Conservation (phyloP, 208 protist genomes). For the Trypanosoma theileri region DNA sequence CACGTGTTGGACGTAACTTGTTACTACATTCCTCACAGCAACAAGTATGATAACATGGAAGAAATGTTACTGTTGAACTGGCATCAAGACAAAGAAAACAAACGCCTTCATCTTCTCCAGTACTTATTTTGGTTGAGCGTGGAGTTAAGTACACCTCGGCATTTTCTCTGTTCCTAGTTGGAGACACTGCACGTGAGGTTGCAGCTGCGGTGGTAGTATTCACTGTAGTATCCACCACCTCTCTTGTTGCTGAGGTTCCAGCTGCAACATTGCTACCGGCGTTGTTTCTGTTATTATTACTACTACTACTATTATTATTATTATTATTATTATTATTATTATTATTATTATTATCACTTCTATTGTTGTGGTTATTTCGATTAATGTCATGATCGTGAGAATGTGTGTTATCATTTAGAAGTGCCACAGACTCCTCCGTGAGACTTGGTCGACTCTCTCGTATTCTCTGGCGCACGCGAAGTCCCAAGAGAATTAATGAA, state of each 20-base stretch:
- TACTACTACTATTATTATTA: not conserved
- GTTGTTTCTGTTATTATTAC: not conserved
- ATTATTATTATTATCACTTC: not conserved
- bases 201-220: not conserved
- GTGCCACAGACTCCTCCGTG: slow-evolving; percentile 5
- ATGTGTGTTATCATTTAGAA: not conserved
- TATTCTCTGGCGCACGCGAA: not conserved
- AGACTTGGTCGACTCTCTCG: not conserved
- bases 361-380: not conserved
- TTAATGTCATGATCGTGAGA: not conserved
- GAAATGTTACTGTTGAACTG: slow-evolving; percentile 41
- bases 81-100: slow-evolving; percentile 52
- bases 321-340: not conserved
- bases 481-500: not conserved
- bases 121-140: slow-evolving; percentile 18
- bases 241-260: not conserved
- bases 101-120: slow-evolving; percentile 34
- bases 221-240: slow-evolving; percentile 4
- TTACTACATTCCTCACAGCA: slow-evolving; percentile 55
- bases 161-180: not conserved
- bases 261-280: slow-evolving; percentile 16
- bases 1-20: slow-evolving; percentile 35
- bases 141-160: not conserved
- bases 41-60: slow-evolving; percentile 60
- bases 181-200: not conserved